phyloP scores from a whole-genome alignment of 2,329 filamentous ascomycete species.

The Arthrobotrys iridis region DNA sequence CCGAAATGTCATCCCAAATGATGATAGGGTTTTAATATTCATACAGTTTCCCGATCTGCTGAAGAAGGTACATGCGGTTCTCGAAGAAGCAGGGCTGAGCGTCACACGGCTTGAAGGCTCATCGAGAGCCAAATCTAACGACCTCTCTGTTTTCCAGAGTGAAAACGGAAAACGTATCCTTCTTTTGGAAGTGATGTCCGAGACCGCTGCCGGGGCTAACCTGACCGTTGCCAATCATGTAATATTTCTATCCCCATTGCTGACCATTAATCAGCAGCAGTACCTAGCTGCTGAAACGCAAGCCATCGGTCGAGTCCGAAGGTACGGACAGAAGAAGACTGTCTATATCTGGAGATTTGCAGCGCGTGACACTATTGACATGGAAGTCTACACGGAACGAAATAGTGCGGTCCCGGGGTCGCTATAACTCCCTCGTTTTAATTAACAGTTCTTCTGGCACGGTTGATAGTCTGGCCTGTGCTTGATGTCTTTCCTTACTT shows the following conservation, averaged over 20 bases:
- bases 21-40: slow-evolving; percentile 69
- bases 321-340: slow-evolving; percentile 69
- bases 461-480: background rate
- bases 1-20: slow-evolving; percentile 58
- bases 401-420: slow-evolving; percentile 9
- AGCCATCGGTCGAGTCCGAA: slow-evolving; percentile 70
- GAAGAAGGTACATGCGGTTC: slow-evolving; percentile 60
- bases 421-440: background rate
- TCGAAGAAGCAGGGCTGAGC: slow-evolving; percentile 59
- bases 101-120: slow-evolving; percentile 61
- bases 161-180: slow-evolving; percentile 64
- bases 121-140: slow-evolving; percentile 58
- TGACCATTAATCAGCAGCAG: slow-evolving; percentile 65
- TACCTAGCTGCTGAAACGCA: slow-evolving; percentile 72
- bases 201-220: slow-evolving; percentile 71
- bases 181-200: slow-evolving; percentile 68
- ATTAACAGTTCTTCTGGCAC: background rate
- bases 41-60: slow-evolving; percentile 66
- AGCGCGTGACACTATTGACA: slow-evolving; percentile 63
- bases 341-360: slow-evolving; percentile 70
- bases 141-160: slow-evolving; percentile 26
- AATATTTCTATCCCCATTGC: slow-evolving; percentile 70
- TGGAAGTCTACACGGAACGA: slow-evolving; percentile 15
- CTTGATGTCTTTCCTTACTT: background rate
- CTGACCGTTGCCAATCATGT: slow-evolving; percentile 72